These are phyloP conservation scores for Corylus americana DNA, from an alignment of 306 rosid species.

Conservation along the genomic window DNA sequence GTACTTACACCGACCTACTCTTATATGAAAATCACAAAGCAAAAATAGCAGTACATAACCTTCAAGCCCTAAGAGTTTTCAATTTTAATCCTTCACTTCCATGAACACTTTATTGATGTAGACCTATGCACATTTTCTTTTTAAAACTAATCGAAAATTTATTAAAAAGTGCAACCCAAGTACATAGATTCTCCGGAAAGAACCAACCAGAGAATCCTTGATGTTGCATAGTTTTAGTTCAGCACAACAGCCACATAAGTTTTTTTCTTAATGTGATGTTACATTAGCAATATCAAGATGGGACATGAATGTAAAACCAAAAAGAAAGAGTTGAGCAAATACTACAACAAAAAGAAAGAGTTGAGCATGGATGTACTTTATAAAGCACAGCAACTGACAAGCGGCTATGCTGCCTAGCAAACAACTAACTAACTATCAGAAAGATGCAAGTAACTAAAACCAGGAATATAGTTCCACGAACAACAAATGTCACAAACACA, in stretches of 20 bases:
- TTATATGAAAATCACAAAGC: neutral
- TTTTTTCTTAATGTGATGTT: neutral
- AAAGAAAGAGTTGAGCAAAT: neutral
- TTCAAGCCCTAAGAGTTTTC: neutral
- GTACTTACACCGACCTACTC: slow-evolving; percentile 9
- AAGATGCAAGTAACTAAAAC: neutral
- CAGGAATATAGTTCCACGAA: neutral
- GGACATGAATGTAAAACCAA: neutral
- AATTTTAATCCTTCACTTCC: neutral
- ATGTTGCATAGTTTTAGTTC: neutral
- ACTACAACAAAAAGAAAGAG: neutral
- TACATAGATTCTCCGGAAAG: neutral
- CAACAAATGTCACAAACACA: neutral
- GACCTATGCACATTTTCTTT: neutral
- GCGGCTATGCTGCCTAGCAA: neutral
- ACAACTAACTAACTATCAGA: neutral
- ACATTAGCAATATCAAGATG: neutral
- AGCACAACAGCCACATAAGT: neutral
- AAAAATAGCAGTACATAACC: neutral
- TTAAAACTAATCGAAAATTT: too few relatives aligned
- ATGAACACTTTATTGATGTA: neutral
- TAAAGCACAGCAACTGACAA: slow-evolving; percentile 2
- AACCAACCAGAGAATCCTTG: neutral
- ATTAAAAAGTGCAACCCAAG: too few relatives aligned
- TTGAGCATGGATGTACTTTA: slow-evolving; percentile 2